Evolutionary conservation across 192 early-diverging fungal genomes (phyloP), one percentile per base, ranked within the genome.

Genomic region (Backusella tuberculispora): DNA sequence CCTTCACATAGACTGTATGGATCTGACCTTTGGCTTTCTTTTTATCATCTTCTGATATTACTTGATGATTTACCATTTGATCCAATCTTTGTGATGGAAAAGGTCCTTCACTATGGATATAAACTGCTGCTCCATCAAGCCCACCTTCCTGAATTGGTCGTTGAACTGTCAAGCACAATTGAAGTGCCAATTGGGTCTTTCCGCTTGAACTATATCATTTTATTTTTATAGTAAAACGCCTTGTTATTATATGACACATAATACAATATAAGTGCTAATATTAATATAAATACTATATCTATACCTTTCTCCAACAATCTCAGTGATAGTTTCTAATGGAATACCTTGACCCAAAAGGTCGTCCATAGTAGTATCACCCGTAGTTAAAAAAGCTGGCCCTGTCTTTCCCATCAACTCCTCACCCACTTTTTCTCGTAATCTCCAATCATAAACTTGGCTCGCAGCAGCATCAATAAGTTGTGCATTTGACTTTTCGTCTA

Each of bases 131-230:
- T 71, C 53, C 38, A 68, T 45, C 45, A 19, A 79, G 17, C 88
- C 89, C 88, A 37, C 88, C 90, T 8, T 82, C 83, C 12, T 92
- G 81, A 0, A 89, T 89, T 8, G 92, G 90, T 41, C 91, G 78
- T 69, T 95, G 92, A 0, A 85, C 90, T 12, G 88, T 87, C 7
- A 95, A 74, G 41, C 90, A 88, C 41, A 97, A 77, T 77, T 98
- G 97, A 63, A 98, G 75, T 29, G 91, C 91, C 7, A 98, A 76
- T 72, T 95, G 94, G 0, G 97, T 94, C 73, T 98, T 98, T 17
- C 97, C 97, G 3, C 89, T 82, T 29, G 88, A 90, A 69, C 93
- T 95, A 69, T 63, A 48, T 21, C 6, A 40, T 9, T 5, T 37
- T 8, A 6, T 19, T 37, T 14, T 17, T 66, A 26, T 13, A 47